These are phyloP conservation scores for Colletotrichum somersetense DNA, from an alignment of 2,329 filamentous ascomycete genomes.

Conservation along the genomic window DNA sequence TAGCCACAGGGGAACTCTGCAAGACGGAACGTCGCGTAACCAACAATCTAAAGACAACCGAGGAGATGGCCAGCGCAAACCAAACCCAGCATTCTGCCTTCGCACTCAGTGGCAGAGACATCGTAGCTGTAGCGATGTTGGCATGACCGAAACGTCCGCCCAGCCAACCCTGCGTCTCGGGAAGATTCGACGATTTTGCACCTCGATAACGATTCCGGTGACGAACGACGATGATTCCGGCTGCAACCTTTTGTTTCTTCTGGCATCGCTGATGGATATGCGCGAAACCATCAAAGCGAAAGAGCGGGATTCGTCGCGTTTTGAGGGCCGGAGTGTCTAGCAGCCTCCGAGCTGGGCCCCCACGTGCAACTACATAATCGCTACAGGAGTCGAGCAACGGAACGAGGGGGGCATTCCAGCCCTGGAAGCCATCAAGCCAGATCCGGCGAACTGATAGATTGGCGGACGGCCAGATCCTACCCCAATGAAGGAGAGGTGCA, in stretches of 20 bases:
- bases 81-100: constrained; percentile 35
- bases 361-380: not conserved
- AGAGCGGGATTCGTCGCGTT: not conserved
- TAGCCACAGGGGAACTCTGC: not conserved
- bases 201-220: not conserved
- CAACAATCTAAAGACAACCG: constrained; percentile 33
- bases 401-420: constrained; percentile 7
- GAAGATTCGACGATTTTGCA: too few species aligned
- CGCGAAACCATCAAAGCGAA: not conserved
- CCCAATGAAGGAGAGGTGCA: not conserved
- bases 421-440: constrained; percentile 8
- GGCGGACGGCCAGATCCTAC: not conserved
- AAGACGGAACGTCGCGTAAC: not conserved
- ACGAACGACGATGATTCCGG: not conserved
- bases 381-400: not conserved
- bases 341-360: not conserved
- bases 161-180: not conserved
- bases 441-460: constrained; percentile 11
- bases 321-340: not conserved
- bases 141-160: not conserved
- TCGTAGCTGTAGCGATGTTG: not conserved
- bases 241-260: not conserved
- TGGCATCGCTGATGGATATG: not conserved
- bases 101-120: constrained; percentile 17
- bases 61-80: constrained; percentile 19